Conservation (phyloP, 768 basidiomycete species). For the Trametes villosa region DNA sequence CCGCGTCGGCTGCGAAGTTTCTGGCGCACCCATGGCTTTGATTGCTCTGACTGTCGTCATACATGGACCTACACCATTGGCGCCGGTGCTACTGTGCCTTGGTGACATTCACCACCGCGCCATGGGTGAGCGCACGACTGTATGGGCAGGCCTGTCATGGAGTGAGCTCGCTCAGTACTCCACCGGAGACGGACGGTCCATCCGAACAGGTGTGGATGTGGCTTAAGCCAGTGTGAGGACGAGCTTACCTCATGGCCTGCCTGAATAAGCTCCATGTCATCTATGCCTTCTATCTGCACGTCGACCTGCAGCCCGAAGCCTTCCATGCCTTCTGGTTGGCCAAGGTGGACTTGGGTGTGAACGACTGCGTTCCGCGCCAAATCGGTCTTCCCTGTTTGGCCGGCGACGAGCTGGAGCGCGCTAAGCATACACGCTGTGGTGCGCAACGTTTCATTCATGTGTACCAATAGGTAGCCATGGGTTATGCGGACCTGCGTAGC, state of each 20-base stretch:
- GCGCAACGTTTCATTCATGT: no score
- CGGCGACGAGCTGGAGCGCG: conserved; percentile 65
- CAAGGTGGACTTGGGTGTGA: conserved; percentile 63
- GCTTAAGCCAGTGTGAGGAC: neutral
- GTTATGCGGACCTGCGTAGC: conserved; percentile 35
- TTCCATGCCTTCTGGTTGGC: conserved; percentile 55
- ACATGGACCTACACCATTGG: neutral
- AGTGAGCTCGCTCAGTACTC: neutral
- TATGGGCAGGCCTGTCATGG: conserved; percentile 64
- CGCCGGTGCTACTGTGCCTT: conserved; percentile 39
- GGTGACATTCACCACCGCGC: conserved; percentile 61
- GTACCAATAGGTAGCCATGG: neutral
- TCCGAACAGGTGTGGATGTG: neutral
- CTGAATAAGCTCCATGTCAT: conserved; percentile 64
- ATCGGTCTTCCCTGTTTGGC: conserved; percentile 55
- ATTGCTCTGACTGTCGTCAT: neutral
- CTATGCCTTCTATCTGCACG: conserved; percentile 70
- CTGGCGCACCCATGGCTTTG: neutral
- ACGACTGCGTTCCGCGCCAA: conserved; percentile 63
- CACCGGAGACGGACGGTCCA: neutral
- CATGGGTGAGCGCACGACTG: conserved; percentile 64
- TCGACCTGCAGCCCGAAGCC: conserved; percentile 74
- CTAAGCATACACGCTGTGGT: conserved; percentile 69
- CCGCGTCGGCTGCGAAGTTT: no score
- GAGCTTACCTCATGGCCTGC: conserved; percentile 69